Evolutionary conservation across 257 asterid species (phyloP), one percentile per base, ranked within the genome.

Genomic region (Lithospermum erythrorhizon): DNA sequence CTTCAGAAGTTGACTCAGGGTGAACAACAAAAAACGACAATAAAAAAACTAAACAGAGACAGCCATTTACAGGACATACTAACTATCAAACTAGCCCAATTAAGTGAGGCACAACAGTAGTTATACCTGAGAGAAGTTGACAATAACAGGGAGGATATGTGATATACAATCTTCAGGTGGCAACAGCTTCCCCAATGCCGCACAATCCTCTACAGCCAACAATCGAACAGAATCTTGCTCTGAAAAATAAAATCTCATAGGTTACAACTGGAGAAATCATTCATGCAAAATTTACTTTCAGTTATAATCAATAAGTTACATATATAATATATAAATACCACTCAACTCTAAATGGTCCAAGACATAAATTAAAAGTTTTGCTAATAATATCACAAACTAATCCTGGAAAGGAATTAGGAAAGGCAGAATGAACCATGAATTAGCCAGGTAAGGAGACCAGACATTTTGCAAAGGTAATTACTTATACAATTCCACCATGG

Each of bases 141-240:
- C 75, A 24, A 75, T 75, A 61, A 72, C 81, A 7, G 81, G 70
- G n/a, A 75, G 75, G 58, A 75, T 75, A 45, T 75, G 77, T 19
- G 77, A 63, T 18, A 69, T 71, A 68, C 81, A 75, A 60, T 75
- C 81, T 68, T 75, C 73, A 55, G 81, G 77, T 21, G 67, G 76
- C 72, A 75, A 62, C 23, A 71, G 73, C 64, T 75, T 75, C 58
- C 76, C 80, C 47, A 75, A 67, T 59, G 80, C 73, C 55, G 76
- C 80, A 67, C 80, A 75, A 60, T 55, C 73, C 58, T 75, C 80
- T 63, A 75, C 81, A 53, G 81, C 81, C 74, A 75, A 62, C 58
- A 75, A 53, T 47, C 81, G 73, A 54, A 75, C 81, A 68, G 81
- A 75, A 65, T 75, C 81, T 72, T 75, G 81, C 63, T 75, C 81